Base-by-base conservation (phyloP, 2,329 filamentous ascomycete genomes). In the Stagonosporopsis rhizophila region DNA sequence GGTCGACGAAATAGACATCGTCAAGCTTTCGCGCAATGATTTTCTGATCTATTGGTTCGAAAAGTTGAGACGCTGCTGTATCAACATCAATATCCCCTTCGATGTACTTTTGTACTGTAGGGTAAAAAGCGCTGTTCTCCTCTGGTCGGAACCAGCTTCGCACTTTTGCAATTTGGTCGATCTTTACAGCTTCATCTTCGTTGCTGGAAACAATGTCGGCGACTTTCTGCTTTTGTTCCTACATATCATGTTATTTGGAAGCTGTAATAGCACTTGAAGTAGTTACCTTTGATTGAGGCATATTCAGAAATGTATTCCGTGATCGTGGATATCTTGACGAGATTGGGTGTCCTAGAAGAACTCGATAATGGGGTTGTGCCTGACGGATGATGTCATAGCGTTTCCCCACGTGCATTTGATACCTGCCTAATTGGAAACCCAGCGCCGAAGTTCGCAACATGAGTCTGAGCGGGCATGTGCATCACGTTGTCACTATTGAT, bases 131-230 rank as follows among this genome's bases (percentile, higher is more conserved):
- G 50, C 63, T 71, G 54, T 64, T 39, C 17, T 68, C 58, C 8
- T 67, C 41, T 30, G 72, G 69, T 2, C 62, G 50, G 39, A 70
- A 72, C 68, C 71, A 75, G 35, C 66, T 62, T 38, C 70, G 66
- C 6, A 70, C 62, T 39, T 62, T 55, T 15, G 69, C 69, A 22
- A 76, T 68, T 34, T 61, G 52, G 30, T 75, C 73, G 42, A 75
- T 72, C 48, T 69, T 60, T 6, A 52, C 40, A 19, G 32, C 50
- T 40, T 67, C 59, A 20, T 60, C 42, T 25, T 57, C 38, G 1
- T 56, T 56, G 28, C 58, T 62, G 4, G 66, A 54, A 7, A 71
- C 35, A 28, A 64, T 56, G 7, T 67, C 49, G 8, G 58, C 34
- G 40, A 71, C 64, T 37, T 63, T 54, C 19, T 55, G 23, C 44